Base-by-base conservation (phyloP, 768 basidiomycete genomes). In the Tubosaeta sp. region DNA sequence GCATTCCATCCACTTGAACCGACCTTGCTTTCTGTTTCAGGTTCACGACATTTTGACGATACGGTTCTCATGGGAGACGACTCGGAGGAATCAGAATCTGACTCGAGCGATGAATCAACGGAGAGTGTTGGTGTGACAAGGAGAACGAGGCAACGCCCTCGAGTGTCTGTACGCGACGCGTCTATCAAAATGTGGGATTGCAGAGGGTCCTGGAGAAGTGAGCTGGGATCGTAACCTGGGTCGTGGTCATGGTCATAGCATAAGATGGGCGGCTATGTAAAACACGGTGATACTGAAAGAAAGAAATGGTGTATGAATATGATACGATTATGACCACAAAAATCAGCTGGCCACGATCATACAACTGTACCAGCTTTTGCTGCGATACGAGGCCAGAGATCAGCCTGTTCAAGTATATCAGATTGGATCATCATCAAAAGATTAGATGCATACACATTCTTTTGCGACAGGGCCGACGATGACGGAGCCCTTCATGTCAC, bases 401-500 rank as follows among this genome's bases (percentile, higher is more conserved):
- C 95, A 66, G 93, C 94, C 90, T 92, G 14, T 43, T 14, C 6
- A 35, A 16, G 3, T 13, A 32, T 34, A 41, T 58, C 10, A 56
- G 54, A 22, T 5, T 22, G 5, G 22, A 43, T 46, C 32, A n/a
- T 19, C 1, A 3, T 26, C 4, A 9, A 31, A 12, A 25, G 46
- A 26, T 2, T 0, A 6, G 8, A 39, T 17, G 85, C 91, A 38
- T 70, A 93, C 91, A 69, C 97, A 98, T 91, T 97, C 95, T 84
- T 98, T 99, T 76, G 95, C 97, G 57, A 99, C 91, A 37, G 93
- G 94, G 52, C 93, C 93, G 33, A 93, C 91, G 69, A 97, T 95
- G 55, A 91, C 91, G 48, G 91, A 95, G 46, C 95, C 95, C 81
- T 99, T 99, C 97, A 99, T 99, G 79, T 99, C 97, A 65, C 95